Conservation (phyloP, 139 green algal genomes). For the Yamagishiella unicocca region DNA sequence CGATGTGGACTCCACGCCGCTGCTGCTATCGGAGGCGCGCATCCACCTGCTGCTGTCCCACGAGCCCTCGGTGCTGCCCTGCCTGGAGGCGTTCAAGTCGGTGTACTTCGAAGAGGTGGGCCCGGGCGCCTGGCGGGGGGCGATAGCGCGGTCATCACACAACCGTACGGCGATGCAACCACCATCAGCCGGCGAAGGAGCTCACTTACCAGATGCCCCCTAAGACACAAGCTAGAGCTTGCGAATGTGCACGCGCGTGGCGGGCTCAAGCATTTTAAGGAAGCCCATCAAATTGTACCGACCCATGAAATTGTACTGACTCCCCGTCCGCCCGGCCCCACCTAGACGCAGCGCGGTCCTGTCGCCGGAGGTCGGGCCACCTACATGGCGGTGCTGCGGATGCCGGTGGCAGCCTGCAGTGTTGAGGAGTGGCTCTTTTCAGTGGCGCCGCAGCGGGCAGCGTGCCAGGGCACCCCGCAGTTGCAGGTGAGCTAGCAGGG, state of each 20-base stretch:
- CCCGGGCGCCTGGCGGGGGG: too few species aligned
- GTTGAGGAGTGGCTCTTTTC: slow-evolving; percentile 43
- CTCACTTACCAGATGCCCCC: too few species aligned
- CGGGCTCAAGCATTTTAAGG: too few species aligned
- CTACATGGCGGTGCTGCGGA: slow-evolving; percentile 30
- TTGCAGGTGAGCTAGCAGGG: neutral
- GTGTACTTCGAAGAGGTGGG: slow-evolving; percentile 1
- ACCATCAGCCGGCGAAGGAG: too few species aligned
- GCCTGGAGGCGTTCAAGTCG: slow-evolving; percentile 29
- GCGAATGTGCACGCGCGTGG: too few species aligned
- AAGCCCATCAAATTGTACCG: too few species aligned
- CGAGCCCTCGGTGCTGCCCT: slow-evolving; percentile 25
- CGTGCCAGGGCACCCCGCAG: neutral
- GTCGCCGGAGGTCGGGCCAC: neutral
- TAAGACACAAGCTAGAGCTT: too few species aligned
- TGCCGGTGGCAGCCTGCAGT: slow-evolving; percentile 33
- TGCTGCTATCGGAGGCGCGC: slow-evolving; percentile 9
- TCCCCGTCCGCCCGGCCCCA: too few species aligned
- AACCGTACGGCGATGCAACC: too few species aligned
- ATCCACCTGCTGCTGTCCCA: slow-evolving; percentile 12
- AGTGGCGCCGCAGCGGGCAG: neutral
- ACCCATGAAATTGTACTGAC: too few species aligned
- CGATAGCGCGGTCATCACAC: too few species aligned
- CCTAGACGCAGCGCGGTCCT: too few species aligned
- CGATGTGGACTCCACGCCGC: neutral